Percentiles rank a stretch among this genome's conserved stretches.
These are phyloP conservation scores for Candida sithepensis DNA, from an alignment of 805 yeast species.

Conservation along the genomic window DNA sequence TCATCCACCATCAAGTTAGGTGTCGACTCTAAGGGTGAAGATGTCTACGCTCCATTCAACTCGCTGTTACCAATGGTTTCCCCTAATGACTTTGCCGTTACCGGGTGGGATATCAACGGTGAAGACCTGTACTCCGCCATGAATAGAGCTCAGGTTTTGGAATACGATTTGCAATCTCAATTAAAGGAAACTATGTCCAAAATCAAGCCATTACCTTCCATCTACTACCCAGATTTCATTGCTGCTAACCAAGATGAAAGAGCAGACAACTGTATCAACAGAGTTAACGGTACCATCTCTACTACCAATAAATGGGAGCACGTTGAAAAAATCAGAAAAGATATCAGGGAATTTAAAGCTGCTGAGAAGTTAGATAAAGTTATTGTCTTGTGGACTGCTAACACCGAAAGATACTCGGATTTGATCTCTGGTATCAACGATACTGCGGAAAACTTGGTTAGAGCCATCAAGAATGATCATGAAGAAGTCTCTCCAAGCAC, in stretches of 20 bases:
- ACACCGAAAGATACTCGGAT: slow-evolving; percentile 88
- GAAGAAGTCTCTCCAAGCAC: slow-evolving; percentile 88
- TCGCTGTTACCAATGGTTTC: slow-evolving; percentile 81
- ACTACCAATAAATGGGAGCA: slow-evolving; percentile 79
- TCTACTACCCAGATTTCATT: slow-evolving; percentile 94
- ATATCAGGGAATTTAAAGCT: slow-evolving; percentile 73
- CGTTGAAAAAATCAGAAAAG: slow-evolving; percentile 80
- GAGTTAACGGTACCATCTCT: slow-evolving; percentile 46
- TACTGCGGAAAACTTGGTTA: slow-evolving; percentile 74
- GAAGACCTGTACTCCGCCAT: slow-evolving; percentile 71
- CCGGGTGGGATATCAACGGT: slow-evolving; percentile 93
- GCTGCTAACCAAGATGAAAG: slow-evolving; percentile 92
- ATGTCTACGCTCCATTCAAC: slow-evolving; percentile 89
- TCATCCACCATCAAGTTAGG: slow-evolving; percentile 88
- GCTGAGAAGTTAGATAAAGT: slow-evolving; percentile 78
- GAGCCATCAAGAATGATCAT: slow-evolving; percentile 73
- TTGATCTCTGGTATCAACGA: slow-evolving; percentile 79
- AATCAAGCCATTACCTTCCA: slow-evolving; percentile 71
- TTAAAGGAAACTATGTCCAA: slow-evolving; percentile 60
- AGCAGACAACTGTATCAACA: slow-evolving; percentile 81
- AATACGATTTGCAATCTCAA: slow-evolving; percentile 76
- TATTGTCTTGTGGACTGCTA: slow-evolving; percentile 93
- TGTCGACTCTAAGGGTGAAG: slow-evolving; percentile 75
- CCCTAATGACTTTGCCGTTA: slow-evolving; percentile 85
- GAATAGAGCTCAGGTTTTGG: slow-evolving; percentile 83